These are phyloP conservation scores for Butyriboletus loyo DNA, from an alignment of 768 basidiomycete genomes.

Conservation along the genomic window DNA sequence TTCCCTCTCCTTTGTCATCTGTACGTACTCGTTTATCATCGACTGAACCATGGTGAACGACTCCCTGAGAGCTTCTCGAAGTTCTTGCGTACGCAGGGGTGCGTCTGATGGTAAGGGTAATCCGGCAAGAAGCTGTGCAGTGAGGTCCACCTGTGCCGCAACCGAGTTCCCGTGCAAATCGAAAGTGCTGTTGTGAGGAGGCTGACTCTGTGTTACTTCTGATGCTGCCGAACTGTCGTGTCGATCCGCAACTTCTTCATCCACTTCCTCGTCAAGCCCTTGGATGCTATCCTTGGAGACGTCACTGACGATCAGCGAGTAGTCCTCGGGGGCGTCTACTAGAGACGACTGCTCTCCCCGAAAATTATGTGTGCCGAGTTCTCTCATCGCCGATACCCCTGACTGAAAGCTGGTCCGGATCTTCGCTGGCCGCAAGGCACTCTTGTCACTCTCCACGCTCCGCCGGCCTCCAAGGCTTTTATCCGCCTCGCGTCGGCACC, in stretches of 20 bases:
- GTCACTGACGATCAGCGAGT: neutral
- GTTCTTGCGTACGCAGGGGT: conserved; percentile 27
- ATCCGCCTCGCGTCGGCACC: conserved; percentile 47
- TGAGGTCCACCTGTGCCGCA: conserved; percentile 77
- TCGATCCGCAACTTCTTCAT: conserved; percentile 33
- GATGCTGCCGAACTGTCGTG: conserved; percentile 46
- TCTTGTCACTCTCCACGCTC: conserved; percentile 51
- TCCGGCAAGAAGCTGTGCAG: conserved; percentile 57
- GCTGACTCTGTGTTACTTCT: conserved; percentile 37
- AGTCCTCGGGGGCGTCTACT: conserved; percentile 20
- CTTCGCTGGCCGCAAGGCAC: conserved; percentile 31
- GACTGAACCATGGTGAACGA: conserved; percentile 54
- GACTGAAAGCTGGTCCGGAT: conserved; percentile 33
- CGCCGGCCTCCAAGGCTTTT: conserved; percentile 29
- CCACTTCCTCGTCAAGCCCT: conserved; percentile 26
- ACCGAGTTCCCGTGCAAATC: conserved; percentile 68
- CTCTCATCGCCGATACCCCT: conserved; percentile 19
- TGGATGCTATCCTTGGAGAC: conserved; percentile 22
- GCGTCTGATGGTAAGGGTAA: conserved; percentile 34
- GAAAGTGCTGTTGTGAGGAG: conserved; percentile 59
- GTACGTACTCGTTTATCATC: conserved; percentile 63
- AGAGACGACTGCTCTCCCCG: conserved; percentile 25
- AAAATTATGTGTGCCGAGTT: conserved; percentile 24
- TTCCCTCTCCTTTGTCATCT: conserved; percentile 76
- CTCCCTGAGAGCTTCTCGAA: conserved; percentile 56